Evolutionary conservation across 2,329 filamentous ascomycete species (phyloP), one percentile per base, ranked within the genome.

Genomic region (Sporothrix schenckii): DNA sequence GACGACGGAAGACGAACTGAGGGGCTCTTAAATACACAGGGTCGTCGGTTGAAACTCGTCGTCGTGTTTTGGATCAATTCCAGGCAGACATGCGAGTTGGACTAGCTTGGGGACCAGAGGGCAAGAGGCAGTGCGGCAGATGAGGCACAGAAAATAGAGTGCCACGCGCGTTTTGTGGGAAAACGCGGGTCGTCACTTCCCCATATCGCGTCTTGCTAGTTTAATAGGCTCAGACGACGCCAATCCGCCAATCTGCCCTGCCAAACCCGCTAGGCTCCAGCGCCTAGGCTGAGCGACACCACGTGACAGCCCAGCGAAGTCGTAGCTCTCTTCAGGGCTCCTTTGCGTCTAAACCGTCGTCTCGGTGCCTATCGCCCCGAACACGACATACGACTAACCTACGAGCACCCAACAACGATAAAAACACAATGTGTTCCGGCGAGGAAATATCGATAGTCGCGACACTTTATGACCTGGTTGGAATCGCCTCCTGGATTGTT

Each of bases 131-230:
- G 39, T 30, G 24, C 2, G 24, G n/a, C 10, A 44, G 10, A 60
- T n/a, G 58, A 63, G 58, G 58, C 58, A 63, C 58, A 13, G 21
- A 27, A 27, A 19, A 50, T 47, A 41, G 24, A 34, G n/a, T n/a
- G 54, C 54, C n/a, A 72, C 68, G 68, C 70, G 70, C 63, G 39
- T 70, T 65, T 53, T 21, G 63, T 66, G 24, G 50, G 44, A 39
- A 65, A 69, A 69, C 66, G 70, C 70, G 66, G 66, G 56, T 65
- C 53, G 52, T 21, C n/a, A 13, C 27, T 66, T 24, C 49, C 63
- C n/a, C 52, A 52, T 53, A 67, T 41, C 69, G 69, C 69, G 69
- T 69, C 58, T 14, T 21, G 34, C 58, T 39, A 14, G 50, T 52
- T 70, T 66, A 70, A 70, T 70, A 53, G 27, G 50, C 21, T 63